Base-by-base conservation (phyloP, 2,329 filamentous ascomycete species). In the Pyricularia pennisetigena region DNA sequence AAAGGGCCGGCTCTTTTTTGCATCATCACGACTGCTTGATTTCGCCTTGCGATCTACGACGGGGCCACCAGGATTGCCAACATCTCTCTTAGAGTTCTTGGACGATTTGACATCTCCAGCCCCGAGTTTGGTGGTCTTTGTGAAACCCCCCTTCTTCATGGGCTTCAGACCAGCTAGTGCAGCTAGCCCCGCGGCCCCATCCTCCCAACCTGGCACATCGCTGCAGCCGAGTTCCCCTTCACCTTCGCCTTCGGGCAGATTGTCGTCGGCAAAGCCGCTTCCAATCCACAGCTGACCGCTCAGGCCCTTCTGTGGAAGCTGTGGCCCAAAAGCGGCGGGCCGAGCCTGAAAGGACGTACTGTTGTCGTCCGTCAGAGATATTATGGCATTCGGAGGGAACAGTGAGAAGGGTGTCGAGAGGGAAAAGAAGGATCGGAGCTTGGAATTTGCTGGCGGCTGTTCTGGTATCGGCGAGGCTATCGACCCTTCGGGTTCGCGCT, bases 281-380 rank as follows among this genome's bases (percentile, higher is more conserved):
- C 94, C 94, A 68, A 97, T 91, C 94, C 94, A 98, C 67, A 99
- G 82, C 76, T 94, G 91, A 20, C 93, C 94, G 75, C 92, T 97
- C 71, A 98, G 80, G 29, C 95, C 94, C 69, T 86, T 87, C 14
- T 82, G 78, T 0, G 91, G 91, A 57, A 99, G 81, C 57, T 86
- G 81, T 4, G 95, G 93, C 0, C 95, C 95, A 79, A 98, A 99
- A 57, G 93, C 94, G 67, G 95, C 95, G 69, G 95, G 95, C 65
- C 95, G 86, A 62, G 95, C 94, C 68, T 97, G 85, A 80, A 99
- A 99, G 73, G 96, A 97, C 14, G 95, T 99, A 72, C 93, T 97
- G 79, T 99, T 99, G 79, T 99, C 95, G 78, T 98, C 93, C 75
- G 94, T 97, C 70, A 99, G 85, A 78, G 92, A 97, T 76, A 99